These are phyloP conservation scores for Vigna trinervia DNA, from an alignment of 306 rosid genomes.

Conservation along the genomic window DNA sequence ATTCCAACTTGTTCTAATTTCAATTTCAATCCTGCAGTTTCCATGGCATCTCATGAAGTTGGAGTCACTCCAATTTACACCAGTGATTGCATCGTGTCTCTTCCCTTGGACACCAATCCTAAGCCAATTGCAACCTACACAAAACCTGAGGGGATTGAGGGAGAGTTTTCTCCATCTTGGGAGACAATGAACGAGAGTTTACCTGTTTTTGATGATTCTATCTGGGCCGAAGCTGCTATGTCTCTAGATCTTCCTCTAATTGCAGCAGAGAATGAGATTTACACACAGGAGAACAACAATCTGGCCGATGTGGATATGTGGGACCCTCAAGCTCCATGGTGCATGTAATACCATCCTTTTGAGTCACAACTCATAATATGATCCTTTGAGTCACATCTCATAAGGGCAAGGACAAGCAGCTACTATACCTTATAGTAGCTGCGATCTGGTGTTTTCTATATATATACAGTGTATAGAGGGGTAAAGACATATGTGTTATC, in stretches of 20 bases:
- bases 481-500: background rate
- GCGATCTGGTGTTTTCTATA: background rate
- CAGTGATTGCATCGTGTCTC: slow-evolving; percentile 32
- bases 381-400: background rate
- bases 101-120: slow-evolving; percentile 21
- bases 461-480: background rate
- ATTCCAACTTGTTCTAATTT: background rate
- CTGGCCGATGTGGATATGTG: slow-evolving; percentile 50
- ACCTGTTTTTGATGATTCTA: slow-evolving; percentile 61
- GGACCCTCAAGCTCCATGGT: slow-evolving; percentile 70
- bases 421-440: background rate
- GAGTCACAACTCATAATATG: background rate
- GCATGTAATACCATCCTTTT: slow-evolving; percentile 42
- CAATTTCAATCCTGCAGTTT: background rate
- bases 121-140: background rate
- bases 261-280: slow-evolving; percentile 41
- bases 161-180: slow-evolving; percentile 51
- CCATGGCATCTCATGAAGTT: slow-evolving; percentile 45
- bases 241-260: slow-evolving; percentile 63
- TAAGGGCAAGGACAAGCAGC: background rate
- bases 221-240: slow-evolving; percentile 82
- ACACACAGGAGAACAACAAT: slow-evolving; percentile 35
- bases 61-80: slow-evolving; percentile 33
- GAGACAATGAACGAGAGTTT: slow-evolving; percentile 47
- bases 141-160: slow-evolving; percentile 26